Evolutionary conservation across 23 red algal species (phyloP), one percentile per base, ranked within the genome.

Genomic region (Cyanidium caldarium): DNA sequence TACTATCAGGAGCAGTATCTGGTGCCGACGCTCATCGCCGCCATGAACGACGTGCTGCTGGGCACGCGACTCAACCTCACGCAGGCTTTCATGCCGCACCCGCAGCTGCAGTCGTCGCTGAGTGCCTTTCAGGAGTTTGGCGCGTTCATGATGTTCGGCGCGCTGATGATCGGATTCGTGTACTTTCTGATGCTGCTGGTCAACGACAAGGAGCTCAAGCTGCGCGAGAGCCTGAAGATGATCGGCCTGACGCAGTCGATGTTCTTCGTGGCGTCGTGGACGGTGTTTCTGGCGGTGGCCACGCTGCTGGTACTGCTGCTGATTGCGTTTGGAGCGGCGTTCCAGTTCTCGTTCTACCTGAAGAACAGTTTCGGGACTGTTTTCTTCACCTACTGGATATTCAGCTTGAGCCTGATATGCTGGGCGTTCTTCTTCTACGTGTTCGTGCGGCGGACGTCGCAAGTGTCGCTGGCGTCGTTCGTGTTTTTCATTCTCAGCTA

Each of bases 11-110:
- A 75, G 58, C 35, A 46, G 70, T 75, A 75, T 75, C 65, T 94
- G 36, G 65, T 86, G 23, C 88, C 88, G 0, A 68, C 72, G 17
- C 85, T 94, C 80, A 76, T 94, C 26, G 80, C 72, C 33, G 65
- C 73, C 44, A 94, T 94, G 88, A 94, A 86, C 65, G 68, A 78
- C 38, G 73, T 73, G 31, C 74, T 94, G 42, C 73, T 94, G 77
- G 35, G 26, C 66, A 35, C 38, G 80, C 19, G 68, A 86, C 56
- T 94, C 21, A 66, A 80, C 46, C 39, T 86, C 28, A 78, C 46
- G 42, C 35, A 65, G 28, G 76, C 88, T 31, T 74, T 86, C 30
- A 82, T 94, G 61, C 88, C 88, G 34, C 88, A 94, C 38, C 88
- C 88, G 0, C 57, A 73, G 20, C 75, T 94, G 29, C 42, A 70